A percentile compares a stretch with the other conserved stretches of the same genome.
Evolutionary conservation across 2,329 filamentous ascomycete genomes (phyloP).

Genomic region (Epicoccum nigrum): DNA sequence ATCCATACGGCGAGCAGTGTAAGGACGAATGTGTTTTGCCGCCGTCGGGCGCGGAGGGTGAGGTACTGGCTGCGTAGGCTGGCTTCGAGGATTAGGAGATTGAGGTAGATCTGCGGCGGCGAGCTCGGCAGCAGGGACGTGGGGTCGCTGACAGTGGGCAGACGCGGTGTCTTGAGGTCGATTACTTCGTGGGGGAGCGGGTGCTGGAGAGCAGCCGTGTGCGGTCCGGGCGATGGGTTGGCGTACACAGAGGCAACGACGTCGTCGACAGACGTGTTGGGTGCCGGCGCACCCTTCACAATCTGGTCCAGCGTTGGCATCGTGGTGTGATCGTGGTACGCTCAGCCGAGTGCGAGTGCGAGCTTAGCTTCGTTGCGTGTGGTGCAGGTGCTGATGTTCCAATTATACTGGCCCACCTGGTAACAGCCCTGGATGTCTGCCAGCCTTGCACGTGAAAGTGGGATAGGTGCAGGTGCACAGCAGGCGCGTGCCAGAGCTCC

Average conservation of each 20-base stretch:
- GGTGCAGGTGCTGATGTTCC: background rate
- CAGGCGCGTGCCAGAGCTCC: conserved; percentile 6
- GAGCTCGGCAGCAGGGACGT: conserved; percentile 84
- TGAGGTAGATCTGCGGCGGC: conserved; percentile 96
- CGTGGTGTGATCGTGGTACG: background rate
- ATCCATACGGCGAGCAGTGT: conserved; percentile 81
- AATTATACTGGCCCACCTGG: too few species aligned
- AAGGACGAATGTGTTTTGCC: conserved; percentile 93
- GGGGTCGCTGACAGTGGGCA: conserved; percentile 65
- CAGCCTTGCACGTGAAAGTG: conserved; percentile 13
- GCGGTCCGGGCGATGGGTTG: conserved; percentile 18
- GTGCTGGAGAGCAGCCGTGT: conserved; percentile 16
- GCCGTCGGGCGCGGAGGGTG: conserved; percentile 81
- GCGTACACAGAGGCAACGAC: conserved; percentile 45
- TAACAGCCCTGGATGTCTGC: background rate
- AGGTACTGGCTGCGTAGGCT: conserved; percentile 93
- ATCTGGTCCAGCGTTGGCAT: conserved; percentile 73
- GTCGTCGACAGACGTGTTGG: conserved; percentile 58
- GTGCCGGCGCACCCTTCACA: conserved; percentile 84
- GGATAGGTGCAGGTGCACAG: too few species aligned
- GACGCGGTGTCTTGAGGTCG: conserved; percentile 46
- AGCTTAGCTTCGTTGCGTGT: background rate
- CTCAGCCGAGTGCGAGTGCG: too few species aligned
- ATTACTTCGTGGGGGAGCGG: conserved; percentile 37
- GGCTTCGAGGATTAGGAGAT: conserved; percentile 94